A percentile compares a stretch with the other conserved stretches of the same genome.
Conservation (phyloP, 1,284 basidiomycete species). For the Megacollybia platyphylla region DNA sequence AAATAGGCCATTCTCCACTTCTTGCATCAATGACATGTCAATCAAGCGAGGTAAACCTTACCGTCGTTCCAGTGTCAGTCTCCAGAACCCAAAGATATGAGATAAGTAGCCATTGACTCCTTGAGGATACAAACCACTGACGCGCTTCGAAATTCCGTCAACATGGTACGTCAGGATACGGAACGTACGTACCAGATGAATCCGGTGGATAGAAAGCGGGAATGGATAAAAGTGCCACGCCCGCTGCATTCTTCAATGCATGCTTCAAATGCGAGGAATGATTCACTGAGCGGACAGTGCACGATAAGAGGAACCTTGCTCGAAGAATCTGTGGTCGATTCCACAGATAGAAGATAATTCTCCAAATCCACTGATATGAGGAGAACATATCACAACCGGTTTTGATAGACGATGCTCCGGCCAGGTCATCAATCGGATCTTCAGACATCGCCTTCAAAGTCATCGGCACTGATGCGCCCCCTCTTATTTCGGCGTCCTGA, state of each 20-base stretch:
- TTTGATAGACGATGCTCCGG: not conserved
- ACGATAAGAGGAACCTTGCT: constrained; percentile 21
- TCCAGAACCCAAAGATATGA: constrained; percentile 39
- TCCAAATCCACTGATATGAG: constrained; percentile 5
- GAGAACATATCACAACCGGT: not conserved
- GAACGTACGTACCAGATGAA: constrained; percentile 17
- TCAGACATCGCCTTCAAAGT: constrained; percentile 13
- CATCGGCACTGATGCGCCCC: constrained; percentile 6
- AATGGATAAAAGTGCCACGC: constrained; percentile 27
- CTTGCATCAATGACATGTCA: too few relatives aligned
- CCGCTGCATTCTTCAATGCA: constrained; percentile 32
- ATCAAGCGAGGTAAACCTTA: constrained; percentile 6
- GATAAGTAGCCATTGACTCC: constrained; percentile 39
- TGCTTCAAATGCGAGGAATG: constrained; percentile 32
- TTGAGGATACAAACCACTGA: constrained; percentile 23
- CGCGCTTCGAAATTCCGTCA: constrained; percentile 14
- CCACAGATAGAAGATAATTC: constrained; percentile 16
- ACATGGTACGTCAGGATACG: not conserved
- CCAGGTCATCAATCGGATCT: constrained; percentile 10
- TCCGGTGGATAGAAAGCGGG: constrained; percentile 28
- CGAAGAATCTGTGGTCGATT: constrained; percentile 18
- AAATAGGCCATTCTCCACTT: constrained; percentile 32
- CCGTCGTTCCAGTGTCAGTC: constrained; percentile 37
- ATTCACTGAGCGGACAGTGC: constrained; percentile 15
- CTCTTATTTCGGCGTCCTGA: constrained; percentile 11